Percentiles rank a stretch among this genome's conserved stretches.
phyloP scores from a whole-genome alignment of 225 moss, liverwort and hornwort genomes.

The Neckera pumila region DNA sequence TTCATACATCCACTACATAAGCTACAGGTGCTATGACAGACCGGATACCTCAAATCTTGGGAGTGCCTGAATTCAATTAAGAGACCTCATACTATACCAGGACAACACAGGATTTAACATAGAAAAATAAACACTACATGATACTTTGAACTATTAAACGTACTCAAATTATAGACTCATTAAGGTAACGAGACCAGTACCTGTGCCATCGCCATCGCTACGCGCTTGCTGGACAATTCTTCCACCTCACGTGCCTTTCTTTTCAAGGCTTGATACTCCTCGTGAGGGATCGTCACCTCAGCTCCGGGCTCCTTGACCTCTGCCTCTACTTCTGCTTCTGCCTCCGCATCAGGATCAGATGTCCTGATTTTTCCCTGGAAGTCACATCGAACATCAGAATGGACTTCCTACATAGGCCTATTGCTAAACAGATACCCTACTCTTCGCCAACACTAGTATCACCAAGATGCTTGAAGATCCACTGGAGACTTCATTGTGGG shows the following conservation, averaged over 20 bases:
- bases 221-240: slow-evolving; percentile 33
- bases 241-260: slow-evolving; percentile 20
- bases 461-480: not conserved
- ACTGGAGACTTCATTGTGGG: not conserved
- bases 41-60: not conserved
- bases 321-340: not conserved
- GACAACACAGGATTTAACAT: not conserved
- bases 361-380: slow-evolving; percentile 16
- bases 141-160: not conserved
- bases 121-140: not conserved
- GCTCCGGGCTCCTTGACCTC: slow-evolving; percentile 14
- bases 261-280: slow-evolving; percentile 34
- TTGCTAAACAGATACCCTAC: not conserved
- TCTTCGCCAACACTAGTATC: not conserved
- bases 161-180: not conserved
- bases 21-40: not conserved
- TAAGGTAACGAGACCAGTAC: not conserved
- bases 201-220: slow-evolving; percentile 48
- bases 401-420: not conserved
- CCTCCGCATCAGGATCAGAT: not conserved
- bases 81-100: not conserved
- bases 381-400: not conserved
- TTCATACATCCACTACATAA: not conserved
- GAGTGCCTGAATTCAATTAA: not conserved
- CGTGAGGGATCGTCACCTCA: slow-evolving; percentile 28